Percentiles rank a stretch among this genome's conserved stretches.
These are phyloP conservation scores for Salvia miltiorrhiza DNA, from an alignment of 257 asterid genomes.

Conservation along the genomic window DNA sequence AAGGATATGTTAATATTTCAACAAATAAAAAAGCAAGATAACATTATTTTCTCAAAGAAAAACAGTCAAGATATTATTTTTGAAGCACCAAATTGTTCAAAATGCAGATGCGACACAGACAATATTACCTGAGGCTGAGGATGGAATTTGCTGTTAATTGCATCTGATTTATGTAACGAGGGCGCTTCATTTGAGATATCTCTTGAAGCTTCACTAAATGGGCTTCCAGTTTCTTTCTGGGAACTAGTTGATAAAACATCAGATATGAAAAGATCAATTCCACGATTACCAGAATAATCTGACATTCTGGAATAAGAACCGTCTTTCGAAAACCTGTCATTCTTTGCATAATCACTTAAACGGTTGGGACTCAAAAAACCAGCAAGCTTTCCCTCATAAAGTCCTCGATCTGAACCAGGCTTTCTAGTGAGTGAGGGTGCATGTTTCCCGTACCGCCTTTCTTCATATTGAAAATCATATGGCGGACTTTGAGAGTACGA, in stretches of 20 bases:
- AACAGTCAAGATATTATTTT: background rate
- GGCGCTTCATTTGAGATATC: slow-evolving; percentile 44
- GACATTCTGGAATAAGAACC: slow-evolving; percentile 58
- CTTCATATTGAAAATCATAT: slow-evolving; percentile 96
- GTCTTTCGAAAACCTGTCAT: slow-evolving; percentile 57
- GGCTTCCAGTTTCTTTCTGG: slow-evolving; percentile 57
- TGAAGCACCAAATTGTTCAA: background rate
- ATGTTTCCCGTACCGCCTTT: slow-evolving; percentile 76
- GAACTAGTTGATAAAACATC: slow-evolving; percentile 50
- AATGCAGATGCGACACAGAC: slow-evolving; percentile 7
- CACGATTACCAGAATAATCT: slow-evolving; percentile 59
- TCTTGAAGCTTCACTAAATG: slow-evolving; percentile 56
- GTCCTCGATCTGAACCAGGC: slow-evolving; percentile 85
- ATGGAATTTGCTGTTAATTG: slow-evolving; percentile 26
- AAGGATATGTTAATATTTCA: background rate
- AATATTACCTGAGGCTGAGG: slow-evolving; percentile 70
- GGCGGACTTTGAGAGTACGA: slow-evolving; percentile 98
- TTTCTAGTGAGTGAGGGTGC: slow-evolving; percentile 67
- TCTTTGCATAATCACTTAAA: slow-evolving; percentile 45
- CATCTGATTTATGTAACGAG: slow-evolving; percentile 23
- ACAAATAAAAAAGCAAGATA: background rate
- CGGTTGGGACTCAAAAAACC: slow-evolving; percentile 75
- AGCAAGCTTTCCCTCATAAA: slow-evolving; percentile 72
- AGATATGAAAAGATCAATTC: slow-evolving; percentile 54
- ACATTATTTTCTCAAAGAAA: background rate